Evolutionary conservation across 148 eudicot genomes (phyloP), one percentile per base, ranked within the genome.

Genomic region (Oxyria digyna): DNA sequence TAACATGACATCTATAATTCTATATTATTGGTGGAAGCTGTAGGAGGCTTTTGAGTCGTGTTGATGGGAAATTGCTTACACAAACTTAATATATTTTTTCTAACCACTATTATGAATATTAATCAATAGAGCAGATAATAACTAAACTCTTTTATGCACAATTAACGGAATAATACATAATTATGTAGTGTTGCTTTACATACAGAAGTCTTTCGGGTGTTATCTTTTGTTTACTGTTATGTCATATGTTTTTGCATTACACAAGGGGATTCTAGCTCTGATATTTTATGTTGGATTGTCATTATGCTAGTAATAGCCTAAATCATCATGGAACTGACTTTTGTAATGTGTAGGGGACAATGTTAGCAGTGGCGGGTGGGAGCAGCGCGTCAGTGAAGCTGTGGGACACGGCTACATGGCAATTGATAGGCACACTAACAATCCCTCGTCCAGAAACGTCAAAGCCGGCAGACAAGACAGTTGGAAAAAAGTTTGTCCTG

Each of bases 331-430:
- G 20, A 59, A 29, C 65, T 59, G 38, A 59, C 65, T 13, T 59
- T 31, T 59, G 37, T 29, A 33, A 59, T 31, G 37, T 66, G 54
- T 80, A 94, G 98, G 98, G 98, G 57, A 88, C 90, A 45, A 85
- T 79, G 65, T 82, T 94, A 42, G 98, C 98, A 31, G 96, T 87
- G 59, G 98, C 98, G 35, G 98, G 96, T 42, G 98, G 98, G 40
- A 86, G 98, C 69, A 90, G 97, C 76, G 86, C 96, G 7, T 90
- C 98, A 4, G 81, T 94, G 62, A 90, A 94, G 77, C 86, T 94
- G 43, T 94, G 98, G 97, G 90, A 88, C 74, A 88, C 98, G 4
- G 84, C 90, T 3, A 85, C 89, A 62, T 94, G 98, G 98, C 81
- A 87, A 68, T 80, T 82, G 17, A 74, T 78, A 33, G 81, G 87